Evolutionary conservation across 345 rosid genomes (phyloP), one percentile per base, ranked within the genome.

Genomic region (Eucalyptus pumila): DNA sequence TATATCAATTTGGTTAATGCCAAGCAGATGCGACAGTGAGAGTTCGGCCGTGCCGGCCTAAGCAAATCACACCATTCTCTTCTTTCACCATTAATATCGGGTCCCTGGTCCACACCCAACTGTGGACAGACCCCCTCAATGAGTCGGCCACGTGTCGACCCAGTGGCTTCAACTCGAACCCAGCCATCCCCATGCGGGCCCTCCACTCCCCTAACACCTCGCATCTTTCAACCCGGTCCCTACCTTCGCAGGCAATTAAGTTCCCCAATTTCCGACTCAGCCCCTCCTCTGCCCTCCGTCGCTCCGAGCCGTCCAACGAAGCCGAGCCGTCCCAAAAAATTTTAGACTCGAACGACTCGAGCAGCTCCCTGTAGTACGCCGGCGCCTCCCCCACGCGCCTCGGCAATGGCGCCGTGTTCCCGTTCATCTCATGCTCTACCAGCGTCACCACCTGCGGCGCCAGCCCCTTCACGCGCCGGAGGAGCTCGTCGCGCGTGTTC

Each of bases 11-110:
- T 7, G 88, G 89, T 92, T 96, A 96, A 92, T 96, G 95, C 99
- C 99, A 96, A 92, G 99, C 96, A 87, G 98, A 97, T 14, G 98
- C 97, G 91, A 96, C 97, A 89, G 95, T 93, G 93, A 96, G 99
- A 51, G 95, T 92, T 91, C 95, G 96, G 62, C 98, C 93, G 93
- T 87, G 91, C 99, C 99, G 96, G 87, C 98, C 98, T 54, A 96
- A 96, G 58, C 94, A 90, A 30, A 96, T 94, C 87, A 95, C 99
- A 80, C 98, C 99, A 60, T 90, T 93, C 80, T 95, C 96, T 93
- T 96, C 97, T 89, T 94, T 94, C 40, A 37, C 40, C 40, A 37
- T 37, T 37, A 37, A 4, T 4, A 37, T 37, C 40, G 40, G 40
- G 40, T 37, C 40, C 40, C 4, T 4, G 40, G 4, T 37, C 40